Evolutionary conservation across 352 stramenopile genomes (phyloP), one percentile per base, ranked within the genome.

Genomic region (Globisporangium emineosum): DNA sequence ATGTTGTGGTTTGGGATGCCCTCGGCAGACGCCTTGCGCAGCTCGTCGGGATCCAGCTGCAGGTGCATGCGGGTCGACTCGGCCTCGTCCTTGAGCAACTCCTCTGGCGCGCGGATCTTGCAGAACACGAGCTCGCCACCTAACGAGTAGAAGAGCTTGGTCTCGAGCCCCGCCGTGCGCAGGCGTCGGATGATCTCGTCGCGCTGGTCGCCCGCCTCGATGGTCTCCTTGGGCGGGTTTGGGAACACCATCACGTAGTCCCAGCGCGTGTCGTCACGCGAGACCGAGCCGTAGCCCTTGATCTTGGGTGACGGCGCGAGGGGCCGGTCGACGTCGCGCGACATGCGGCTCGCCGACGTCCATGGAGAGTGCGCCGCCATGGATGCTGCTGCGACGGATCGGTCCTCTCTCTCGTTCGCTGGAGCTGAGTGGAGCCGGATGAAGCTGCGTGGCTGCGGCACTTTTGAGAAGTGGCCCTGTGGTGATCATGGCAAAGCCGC

Each of bases 191-290:
- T 81, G 79, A 95, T 95, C 54, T 76, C 85, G 56, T 93, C 83
- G 54, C 81, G 86, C 72, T 84, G 72, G 70, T 87, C 77, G 52
- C 83, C 79, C 37, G 70, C 72, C 33, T 86, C 78, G 60, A 85
- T 77, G 37, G 81, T 79, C 45, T 79, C 72, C 63, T 78, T 88
- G 12, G 81, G 73, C 25, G 83, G 83, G 64, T 93, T 89, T 3
- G 83, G 84, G 66, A 95, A 95, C 42, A 89, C 84, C 61, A 95
- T 89, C 57, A 90, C 83, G 64, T 93, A 95, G 75, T 93, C 86
- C 84, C 86, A 95, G 57, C 80, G 81, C 6, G 62, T 72, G 12
- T 67, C 45, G 25, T 73, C 43, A 17, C 76, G 76, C 43, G 60
- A 61, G 35, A 85, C 78, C 29, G 77, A 78, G 60, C 79, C 80